A percentile compares a stretch with the other conserved stretches of the same genome.
Evolutionary conservation across 495 filamentous ascomycete species (phyloP).

Genomic region (Penicillium tannophilum): DNA sequence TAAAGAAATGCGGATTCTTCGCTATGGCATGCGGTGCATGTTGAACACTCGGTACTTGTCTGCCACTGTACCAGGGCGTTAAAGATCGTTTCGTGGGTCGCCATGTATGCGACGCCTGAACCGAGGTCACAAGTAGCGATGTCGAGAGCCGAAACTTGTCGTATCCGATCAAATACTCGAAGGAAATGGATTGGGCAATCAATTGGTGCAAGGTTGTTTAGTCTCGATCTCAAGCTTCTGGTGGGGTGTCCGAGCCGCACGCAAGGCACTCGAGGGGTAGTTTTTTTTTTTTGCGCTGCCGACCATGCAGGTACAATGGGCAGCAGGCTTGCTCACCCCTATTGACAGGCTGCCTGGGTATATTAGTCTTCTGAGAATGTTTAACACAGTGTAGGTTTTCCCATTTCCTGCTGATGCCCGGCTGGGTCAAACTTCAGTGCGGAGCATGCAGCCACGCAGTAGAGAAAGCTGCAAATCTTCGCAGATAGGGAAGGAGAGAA

Average conservation of each 20-base stretch:
- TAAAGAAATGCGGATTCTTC: not conserved
- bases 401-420: not conserved
- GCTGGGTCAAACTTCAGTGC: not conserved
- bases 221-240: slow-evolving; percentile 2
- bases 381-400: not conserved
- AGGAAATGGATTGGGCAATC: slow-evolving; percentile 1
- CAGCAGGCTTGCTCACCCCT: not conserved
- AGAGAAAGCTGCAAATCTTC: not conserved
- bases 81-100: not conserved
- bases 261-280: slow-evolving; percentile 15
- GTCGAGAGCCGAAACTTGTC: not conserved
- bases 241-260: slow-evolving; percentile 13
- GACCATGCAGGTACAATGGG: slow-evolving; percentile 21
- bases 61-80: not conserved
- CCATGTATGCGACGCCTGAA: not conserved
- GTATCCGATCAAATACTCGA: not conserved
- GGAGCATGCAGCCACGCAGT: not conserved
- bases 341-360: not conserved
- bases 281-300: slow-evolving; percentile 2
- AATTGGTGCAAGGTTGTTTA: not conserved
- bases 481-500: not conserved
- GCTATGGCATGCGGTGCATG: not conserved
- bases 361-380: not conserved
- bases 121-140: not conserved
- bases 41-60: not conserved